Evolutionary conservation across 2,329 filamentous ascomycete species (phyloP).

Genomic region (Pyricularia pennisetigena): DNA sequence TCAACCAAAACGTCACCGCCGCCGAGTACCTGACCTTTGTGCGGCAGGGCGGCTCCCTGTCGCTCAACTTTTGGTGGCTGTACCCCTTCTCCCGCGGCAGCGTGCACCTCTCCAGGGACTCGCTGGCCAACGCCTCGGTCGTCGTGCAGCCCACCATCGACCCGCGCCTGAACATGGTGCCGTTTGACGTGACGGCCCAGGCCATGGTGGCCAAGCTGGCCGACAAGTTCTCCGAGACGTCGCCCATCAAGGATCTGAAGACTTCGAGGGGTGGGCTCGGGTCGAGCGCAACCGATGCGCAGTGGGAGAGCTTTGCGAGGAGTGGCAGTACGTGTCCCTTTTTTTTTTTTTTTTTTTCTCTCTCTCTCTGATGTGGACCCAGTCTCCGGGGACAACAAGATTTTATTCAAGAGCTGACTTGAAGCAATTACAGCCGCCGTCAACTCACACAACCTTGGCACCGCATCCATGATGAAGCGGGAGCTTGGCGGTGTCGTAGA

Average conservation of each 20-base stretch:
- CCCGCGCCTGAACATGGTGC: conserved; percentile 33
- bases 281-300: conserved; percentile 19
- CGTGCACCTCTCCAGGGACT: conserved; percentile 37
- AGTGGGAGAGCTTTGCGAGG: neutral
- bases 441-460: conserved; percentile 25
- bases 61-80: conserved; percentile 26
- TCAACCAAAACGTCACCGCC: conserved; percentile 31
- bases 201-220: conserved; percentile 10
- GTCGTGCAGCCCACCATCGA: conserved; percentile 36
- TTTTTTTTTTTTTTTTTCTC: conserved; percentile 25
- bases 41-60: conserved; percentile 17
- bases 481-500: conserved; percentile 30
- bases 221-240: conserved; percentile 20
- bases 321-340: neutral
- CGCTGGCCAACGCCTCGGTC: conserved; percentile 17
- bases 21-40: conserved; percentile 33
- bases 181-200: conserved; percentile 7
- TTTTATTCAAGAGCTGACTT: conserved; percentile 30
- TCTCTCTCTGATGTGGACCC: neutral
- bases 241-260: conserved; percentile 28
- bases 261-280: conserved; percentile 22
- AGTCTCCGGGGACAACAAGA: too few relatives aligned
- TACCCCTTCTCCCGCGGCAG: conserved; percentile 43
- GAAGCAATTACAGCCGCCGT: conserved; percentile 26
- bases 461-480: conserved; percentile 26